Conservation (phyloP, 768 basidiomycete genomes). For the Tulasnella sp. region DNA sequence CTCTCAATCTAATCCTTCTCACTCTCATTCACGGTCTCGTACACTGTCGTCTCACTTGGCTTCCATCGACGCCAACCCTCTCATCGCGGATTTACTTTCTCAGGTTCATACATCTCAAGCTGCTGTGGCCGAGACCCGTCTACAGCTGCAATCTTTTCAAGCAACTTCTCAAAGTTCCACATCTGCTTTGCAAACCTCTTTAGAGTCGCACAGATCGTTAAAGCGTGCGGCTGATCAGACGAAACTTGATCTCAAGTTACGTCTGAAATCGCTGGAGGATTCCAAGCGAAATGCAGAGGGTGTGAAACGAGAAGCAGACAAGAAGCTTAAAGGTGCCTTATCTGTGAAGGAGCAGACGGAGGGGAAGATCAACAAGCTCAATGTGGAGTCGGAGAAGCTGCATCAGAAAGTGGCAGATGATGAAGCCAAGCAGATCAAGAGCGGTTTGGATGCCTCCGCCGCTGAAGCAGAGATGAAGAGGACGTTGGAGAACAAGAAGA, state of each 20-base stretch:
- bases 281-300: conserved; percentile 70
- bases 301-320: conserved; percentile 73
- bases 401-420: conserved; percentile 45
- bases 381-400: conserved; percentile 46
- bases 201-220: conserved; percentile 55
- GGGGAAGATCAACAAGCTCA: conserved; percentile 44
- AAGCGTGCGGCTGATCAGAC: conserved; percentile 76
- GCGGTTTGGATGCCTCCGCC: conserved; percentile 31
- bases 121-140: conserved; percentile 52
- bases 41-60: conserved; percentile 12
- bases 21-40: not conserved
- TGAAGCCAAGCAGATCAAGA: conserved; percentile 33
- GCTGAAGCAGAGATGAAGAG: conserved; percentile 34
- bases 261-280: conserved; percentile 79
- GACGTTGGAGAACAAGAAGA: conserved; percentile 42
- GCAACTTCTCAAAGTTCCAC: conserved; percentile 44
- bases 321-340: conserved; percentile 62
- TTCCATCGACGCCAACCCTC: conserved; percentile 37
- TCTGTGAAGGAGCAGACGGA: conserved; percentile 47
- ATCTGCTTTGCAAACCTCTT: conserved; percentile 51
- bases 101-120: conserved; percentile 54
- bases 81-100: conserved; percentile 58
- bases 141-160: conserved; percentile 54
- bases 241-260: conserved; percentile 64
- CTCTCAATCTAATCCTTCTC: too few species aligned